These are phyloP conservation scores for Trypanosoma mega DNA, from an alignment of 208 protist genomes.

Conservation along the genomic window DNA sequence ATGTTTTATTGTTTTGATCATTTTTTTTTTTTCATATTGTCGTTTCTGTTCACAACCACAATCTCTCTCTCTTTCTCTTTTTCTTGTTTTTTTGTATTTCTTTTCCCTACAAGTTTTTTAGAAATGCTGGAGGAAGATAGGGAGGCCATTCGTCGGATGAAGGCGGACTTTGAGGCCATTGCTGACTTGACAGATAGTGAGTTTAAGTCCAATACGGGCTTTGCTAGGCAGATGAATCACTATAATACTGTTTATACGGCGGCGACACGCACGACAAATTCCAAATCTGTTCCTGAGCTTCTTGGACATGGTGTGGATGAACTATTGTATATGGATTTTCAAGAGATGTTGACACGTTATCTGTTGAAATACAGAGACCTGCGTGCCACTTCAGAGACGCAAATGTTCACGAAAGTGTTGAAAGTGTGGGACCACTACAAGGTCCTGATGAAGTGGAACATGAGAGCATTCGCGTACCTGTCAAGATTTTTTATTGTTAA, in stretches of 20 bases:
- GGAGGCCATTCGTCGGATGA: conserved; percentile 78
- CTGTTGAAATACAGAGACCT: conserved; percentile 66
- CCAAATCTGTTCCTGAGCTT: conserved; percentile 36
- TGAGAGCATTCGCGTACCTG: conserved; percentile 78
- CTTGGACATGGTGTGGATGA: conserved; percentile 66
- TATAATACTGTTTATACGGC: conserved; percentile 85
- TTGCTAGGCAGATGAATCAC: conserved; percentile 75
- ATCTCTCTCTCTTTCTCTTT: not conserved
- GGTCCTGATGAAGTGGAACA: conserved; percentile 84
- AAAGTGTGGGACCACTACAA: conserved; percentile 83
- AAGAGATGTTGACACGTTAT: conserved; percentile 88
- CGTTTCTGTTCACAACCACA: not conserved
- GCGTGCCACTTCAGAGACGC: conserved; percentile 39
- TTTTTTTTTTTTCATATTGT: conserved; percentile 4
- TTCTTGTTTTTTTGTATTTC: not conserved
- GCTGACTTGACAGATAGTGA: conserved; percentile 61
- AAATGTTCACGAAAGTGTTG: conserved; percentile 64
- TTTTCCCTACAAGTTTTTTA: not conserved
- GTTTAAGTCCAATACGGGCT: conserved; percentile 59
- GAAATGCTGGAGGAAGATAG: conserved; percentile 80
- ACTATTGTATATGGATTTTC: conserved; percentile 88
- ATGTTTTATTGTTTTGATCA: too few relatives aligned
- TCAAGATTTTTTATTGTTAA: conserved; percentile 89
- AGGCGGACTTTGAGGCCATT: conserved; percentile 84
- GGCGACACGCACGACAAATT: conserved; percentile 65